phyloP scores from a whole-genome alignment of 1,284 basidiomycete species.

The Boletus sp. region DNA sequence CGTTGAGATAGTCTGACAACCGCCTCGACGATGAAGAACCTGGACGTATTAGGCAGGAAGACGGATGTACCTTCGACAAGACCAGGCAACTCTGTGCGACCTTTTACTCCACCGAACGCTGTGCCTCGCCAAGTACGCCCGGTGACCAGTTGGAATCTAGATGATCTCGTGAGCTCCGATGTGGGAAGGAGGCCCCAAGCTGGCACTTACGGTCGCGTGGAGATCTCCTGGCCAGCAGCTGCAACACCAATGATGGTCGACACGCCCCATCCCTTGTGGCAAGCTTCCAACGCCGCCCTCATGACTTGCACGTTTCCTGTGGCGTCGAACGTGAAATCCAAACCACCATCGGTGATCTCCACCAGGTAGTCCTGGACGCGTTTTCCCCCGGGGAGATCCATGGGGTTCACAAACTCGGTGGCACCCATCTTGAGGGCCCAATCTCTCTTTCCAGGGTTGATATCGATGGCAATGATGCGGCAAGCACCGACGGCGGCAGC shows the following conservation, averaged over 20 bases:
- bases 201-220: slow-evolving; percentile 81
- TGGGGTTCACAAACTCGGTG: slow-evolving; percentile 93
- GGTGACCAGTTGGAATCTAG: slow-evolving; percentile 80
- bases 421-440: slow-evolving; percentile 96
- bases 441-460: slow-evolving; percentile 78
- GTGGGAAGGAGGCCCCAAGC: neutral
- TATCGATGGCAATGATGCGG: slow-evolving; percentile 91
- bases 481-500: slow-evolving; percentile 75
- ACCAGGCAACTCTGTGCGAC: slow-evolving; percentile 88
- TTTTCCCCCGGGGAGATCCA: slow-evolving; percentile 69
- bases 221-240: slow-evolving; percentile 96
- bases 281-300: slow-evolving; percentile 92
- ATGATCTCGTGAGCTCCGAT: slow-evolving; percentile 11
- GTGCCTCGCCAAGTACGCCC: slow-evolving; percentile 94
- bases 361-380: slow-evolving; percentile 87
- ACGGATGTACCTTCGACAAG: slow-evolving; percentile 69
- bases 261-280: slow-evolving; percentile 99
- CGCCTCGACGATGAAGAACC: neutral
- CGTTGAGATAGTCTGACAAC: slow-evolving; percentile 63
- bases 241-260: slow-evolving; percentile 94
- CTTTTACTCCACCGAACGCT: slow-evolving; percentile 98
- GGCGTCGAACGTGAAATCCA: slow-evolving; percentile 96
- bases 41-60: neutral
- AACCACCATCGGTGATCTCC: slow-evolving; percentile 93
- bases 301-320: slow-evolving; percentile 96